These are phyloP conservation scores for Saururus chinensis DNA, from an alignment of 164 flowering plant genomes.

Conservation along the genomic window DNA sequence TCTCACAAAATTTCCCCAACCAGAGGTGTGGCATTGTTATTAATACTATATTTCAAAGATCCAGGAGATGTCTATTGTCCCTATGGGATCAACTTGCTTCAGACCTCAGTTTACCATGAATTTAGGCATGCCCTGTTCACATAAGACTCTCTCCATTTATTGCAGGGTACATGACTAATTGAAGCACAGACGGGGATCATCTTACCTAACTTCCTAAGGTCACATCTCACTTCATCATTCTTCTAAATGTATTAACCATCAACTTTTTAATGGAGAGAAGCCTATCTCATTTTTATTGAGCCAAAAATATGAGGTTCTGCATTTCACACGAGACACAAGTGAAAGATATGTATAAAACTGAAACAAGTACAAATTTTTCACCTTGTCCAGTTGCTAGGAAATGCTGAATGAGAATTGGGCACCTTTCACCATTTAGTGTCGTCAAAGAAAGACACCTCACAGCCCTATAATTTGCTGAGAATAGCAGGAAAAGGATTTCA, in stretches of 20 bases:
- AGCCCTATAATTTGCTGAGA: conserved; percentile 80
- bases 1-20: too few species aligned
- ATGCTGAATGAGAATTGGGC: conserved; percentile 66
- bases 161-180: background rate
- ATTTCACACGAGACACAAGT: background rate
- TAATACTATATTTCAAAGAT: too few species aligned
- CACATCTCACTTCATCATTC: background rate
- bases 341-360: background rate
- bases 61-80: too few species aligned
- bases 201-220: background rate
- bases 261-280: background rate
- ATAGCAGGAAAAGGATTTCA: background rate
- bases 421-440: conserved; percentile 68
- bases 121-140: too few species aligned
- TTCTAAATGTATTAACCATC: background rate
- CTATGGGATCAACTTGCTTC: too few species aligned
- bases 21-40: too few species aligned
- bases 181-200: background rate
- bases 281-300: background rate
- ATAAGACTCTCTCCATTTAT: background rate
- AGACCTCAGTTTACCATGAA: too few species aligned
- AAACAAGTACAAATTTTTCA: conserved; percentile 9
- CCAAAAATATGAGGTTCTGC: background rate
- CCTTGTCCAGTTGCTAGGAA: conserved; percentile 79
- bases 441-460: conserved; percentile 71